Percentiles rank a stretch among this genome's conserved stretches.
phyloP scores from a whole-genome alignment of 2,329 filamentous ascomycete genomes.

The Sclerotinia spermophila region DNA sequence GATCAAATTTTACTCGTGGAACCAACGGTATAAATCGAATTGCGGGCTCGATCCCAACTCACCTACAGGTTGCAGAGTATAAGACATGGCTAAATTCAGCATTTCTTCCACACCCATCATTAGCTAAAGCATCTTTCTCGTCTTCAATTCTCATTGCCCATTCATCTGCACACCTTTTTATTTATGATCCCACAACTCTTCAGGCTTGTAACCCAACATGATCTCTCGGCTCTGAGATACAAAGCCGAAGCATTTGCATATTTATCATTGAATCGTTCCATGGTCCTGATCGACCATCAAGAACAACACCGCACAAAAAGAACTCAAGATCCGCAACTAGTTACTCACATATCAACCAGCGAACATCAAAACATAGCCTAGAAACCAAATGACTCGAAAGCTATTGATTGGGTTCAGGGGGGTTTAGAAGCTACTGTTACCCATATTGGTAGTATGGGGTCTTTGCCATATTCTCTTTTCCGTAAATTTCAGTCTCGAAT shows the following conservation, averaged over 20 bases:
- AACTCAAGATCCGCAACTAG: neutral
- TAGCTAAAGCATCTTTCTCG: neutral
- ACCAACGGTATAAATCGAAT: neutral
- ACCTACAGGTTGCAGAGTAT: neutral
- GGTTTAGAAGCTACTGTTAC: neutral
- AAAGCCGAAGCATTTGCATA: neutral
- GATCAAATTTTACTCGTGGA: neutral
- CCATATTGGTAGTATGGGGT: neutral
- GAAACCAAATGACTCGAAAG: neutral
- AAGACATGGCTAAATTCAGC: neutral
- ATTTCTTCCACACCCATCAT: neutral
- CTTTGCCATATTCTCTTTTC: neutral
- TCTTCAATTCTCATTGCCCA: no score
- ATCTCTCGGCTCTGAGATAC: no score
- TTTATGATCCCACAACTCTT: no score
- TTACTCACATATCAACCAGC: neutral
- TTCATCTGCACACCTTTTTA: no score
- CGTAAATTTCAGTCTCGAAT: neutral
- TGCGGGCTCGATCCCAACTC: neutral
- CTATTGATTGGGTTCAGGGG: neutral
- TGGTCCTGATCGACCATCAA: neutral
- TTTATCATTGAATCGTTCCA: no score
- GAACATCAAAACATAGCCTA: neutral
- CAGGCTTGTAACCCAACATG: no score
- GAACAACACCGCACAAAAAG: neutral